Conservation (phyloP, 225 moss, liverwort and hornwort genomes). For the Physcomitrium patens region DNA sequence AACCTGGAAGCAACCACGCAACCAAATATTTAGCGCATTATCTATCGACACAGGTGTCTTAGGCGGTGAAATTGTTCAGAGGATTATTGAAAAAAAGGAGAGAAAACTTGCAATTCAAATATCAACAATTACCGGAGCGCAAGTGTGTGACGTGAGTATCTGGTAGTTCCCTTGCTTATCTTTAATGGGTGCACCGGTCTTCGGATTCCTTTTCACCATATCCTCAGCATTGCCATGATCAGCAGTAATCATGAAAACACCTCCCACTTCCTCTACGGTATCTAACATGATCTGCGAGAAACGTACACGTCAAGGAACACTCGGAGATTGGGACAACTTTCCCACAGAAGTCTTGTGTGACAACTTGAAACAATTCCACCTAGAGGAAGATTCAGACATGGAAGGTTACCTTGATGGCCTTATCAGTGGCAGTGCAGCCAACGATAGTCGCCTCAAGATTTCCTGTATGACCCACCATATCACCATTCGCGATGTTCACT, state of each 20-base stretch:
- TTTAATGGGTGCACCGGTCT: constrained; percentile 57
- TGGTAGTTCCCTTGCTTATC: constrained; percentile 68
- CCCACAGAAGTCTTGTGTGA: no score
- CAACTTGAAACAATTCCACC: background rate
- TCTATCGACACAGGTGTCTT: no score
- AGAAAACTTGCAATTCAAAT: background rate
- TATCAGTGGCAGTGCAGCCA: constrained; percentile 58
- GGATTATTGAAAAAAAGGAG: background rate
- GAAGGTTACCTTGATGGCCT: constrained; percentile 56
- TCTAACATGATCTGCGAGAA: constrained; percentile 64
- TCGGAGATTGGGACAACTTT: no score
- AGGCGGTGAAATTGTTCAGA: background rate
- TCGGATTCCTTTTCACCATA: constrained; percentile 70
- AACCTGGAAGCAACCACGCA: constrained; percentile 39
- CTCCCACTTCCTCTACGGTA: constrained; percentile 61
- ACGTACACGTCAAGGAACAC: background rate
- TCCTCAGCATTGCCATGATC: constrained; percentile 77
- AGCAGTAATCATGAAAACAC: constrained; percentile 63
- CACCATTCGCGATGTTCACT: constrained; percentile 67
- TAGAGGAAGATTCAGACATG: constrained; percentile 1
- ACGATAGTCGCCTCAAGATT: constrained; percentile 59
- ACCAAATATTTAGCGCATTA: background rate
- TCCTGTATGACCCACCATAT: constrained; percentile 75
- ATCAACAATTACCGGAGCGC: constrained; percentile 49
- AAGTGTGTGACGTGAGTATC: constrained; percentile 67